A percentile compares a stretch with the other conserved stretches of the same genome.
phyloP scores from a whole-genome alignment of 176 grass and related monocot species.

The Aegilops bicornis region DNA sequence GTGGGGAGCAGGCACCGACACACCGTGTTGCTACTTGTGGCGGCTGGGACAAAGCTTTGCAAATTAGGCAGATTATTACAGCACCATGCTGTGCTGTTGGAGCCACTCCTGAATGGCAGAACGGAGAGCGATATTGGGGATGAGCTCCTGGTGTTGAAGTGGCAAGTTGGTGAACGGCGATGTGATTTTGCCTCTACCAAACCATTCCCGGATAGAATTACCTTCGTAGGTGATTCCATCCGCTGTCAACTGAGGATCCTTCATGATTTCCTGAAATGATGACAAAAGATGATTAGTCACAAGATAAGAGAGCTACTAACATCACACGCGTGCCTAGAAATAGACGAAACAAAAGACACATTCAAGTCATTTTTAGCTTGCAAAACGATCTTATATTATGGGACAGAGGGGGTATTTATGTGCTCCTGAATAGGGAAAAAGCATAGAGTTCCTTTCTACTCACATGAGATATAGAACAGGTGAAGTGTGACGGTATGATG shows the following conservation, averaged over 20 bases:
- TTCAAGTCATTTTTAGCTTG: background rate
- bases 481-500: conserved; percentile 7
- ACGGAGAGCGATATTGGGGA: conserved; percentile 24
- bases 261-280: conserved; percentile 41
- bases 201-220: conserved; percentile 15
- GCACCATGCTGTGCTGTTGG: conserved; percentile 14
- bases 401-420: background rate
- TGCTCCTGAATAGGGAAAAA: background rate
- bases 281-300: background rate
- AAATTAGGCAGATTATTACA: background rate
- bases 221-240: conserved; percentile 48
- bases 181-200: background rate
- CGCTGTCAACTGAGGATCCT: conserved; percentile 22
- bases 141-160: conserved; percentile 17
- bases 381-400: too few relatives aligned
- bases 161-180: conserved; percentile 25
- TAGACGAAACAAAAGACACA: background rate
- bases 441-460: background rate
- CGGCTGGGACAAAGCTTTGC: background rate
- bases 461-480: conserved; percentile 38
- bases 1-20: background rate
- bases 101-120: conserved; percentile 42
- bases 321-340: background rate
- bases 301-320: background rate
- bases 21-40: background rate